Evolutionary conservation across 2,329 filamentous ascomycete species (phyloP), one percentile per base, ranked within the genome.

Genomic region (Trichocomaceae sp.): DNA sequence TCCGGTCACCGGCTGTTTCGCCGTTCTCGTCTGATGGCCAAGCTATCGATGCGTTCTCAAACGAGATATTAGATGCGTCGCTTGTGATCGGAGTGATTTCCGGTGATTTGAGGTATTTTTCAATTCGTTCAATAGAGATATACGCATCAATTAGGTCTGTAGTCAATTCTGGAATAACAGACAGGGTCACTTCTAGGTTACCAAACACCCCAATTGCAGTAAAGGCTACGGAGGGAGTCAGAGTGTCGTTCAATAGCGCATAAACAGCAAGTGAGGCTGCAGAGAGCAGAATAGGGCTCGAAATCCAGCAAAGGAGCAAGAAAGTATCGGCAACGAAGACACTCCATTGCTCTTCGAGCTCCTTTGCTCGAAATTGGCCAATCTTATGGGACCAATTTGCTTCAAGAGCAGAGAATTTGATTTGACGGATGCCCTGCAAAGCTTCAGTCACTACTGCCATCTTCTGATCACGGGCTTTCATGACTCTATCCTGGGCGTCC

Each of bases 351-450:
- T 81, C 82, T 5, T 72, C 69, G 9, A 92, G 77, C 66, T 92
- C 88, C 47, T 78, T 80, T 44, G 84, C 79, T 63, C 88, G 78
- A 7, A 84, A 81, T 58, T 79, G 69, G 58, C 78, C 70, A 65
- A 93, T 87, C 58, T 84, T 86, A 15, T 78, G 75, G 66, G 90
- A 83, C 88, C 88, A 92, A 61, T 87, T 82, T 19, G 75, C 72
- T 67, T 92, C 88, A 1, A 90, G 71, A 1, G 88, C 88, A 0
- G 87, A 87, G 62, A 92, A 90, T 64, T 93, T 93, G 72, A 93
- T 89, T 68, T 93, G 88, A 1, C 87, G 82, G 59, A 92, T 91
- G 7, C 88, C 88, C 61, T 87, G 81, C 1, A 93, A 72, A 0
- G 85, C 86, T 68, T 93, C 88, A 1, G 87, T 87, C 29, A 93